These are phyloP conservation scores for Cinchona pubescens DNA, from an alignment of 257 asterid genomes.

Conservation along the genomic window DNA sequence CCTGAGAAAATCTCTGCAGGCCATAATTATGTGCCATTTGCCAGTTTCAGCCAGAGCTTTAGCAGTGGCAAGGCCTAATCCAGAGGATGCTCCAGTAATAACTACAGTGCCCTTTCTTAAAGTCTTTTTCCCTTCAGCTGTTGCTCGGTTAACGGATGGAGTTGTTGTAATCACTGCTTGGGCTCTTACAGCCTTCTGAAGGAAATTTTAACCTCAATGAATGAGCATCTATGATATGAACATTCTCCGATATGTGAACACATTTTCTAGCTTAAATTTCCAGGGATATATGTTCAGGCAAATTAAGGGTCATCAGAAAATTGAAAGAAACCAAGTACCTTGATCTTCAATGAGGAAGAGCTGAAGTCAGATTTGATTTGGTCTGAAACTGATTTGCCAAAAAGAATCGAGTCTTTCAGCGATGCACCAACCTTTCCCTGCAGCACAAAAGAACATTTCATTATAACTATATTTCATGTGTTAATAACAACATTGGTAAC, in stretches of 20 bases:
- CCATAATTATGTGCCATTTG: slow-evolving; percentile 89
- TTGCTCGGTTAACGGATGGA: slow-evolving; percentile 47
- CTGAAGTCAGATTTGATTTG: slow-evolving; percentile 47
- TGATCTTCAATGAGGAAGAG: slow-evolving; percentile 44
- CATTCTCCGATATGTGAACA: background rate
- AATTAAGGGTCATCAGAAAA: background rate
- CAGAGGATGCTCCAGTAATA: slow-evolving; percentile 85
- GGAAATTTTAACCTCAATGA: background rate
- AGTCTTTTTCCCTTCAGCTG: slow-evolving; percentile 64
- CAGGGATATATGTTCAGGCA: background rate
- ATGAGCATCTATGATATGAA: background rate
- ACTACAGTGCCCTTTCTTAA: slow-evolving; percentile 65
- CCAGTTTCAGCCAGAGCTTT: slow-evolving; percentile 78
- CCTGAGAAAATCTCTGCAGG: slow-evolving; percentile 87
- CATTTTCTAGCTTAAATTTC: background rate
- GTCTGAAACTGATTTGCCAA: slow-evolving; percentile 68
- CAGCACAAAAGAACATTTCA: background rate
- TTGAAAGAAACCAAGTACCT: slow-evolving; percentile 31
- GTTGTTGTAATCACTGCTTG: slow-evolving; percentile 54
- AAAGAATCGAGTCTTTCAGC: slow-evolving; percentile 56
- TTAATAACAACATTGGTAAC: background rate
- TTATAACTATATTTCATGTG: background rate
- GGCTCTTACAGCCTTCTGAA: slow-evolving; percentile 35
- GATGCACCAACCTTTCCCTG: slow-evolving; percentile 62
- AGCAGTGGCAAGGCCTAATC: slow-evolving; percentile 83